Evolutionary conservation across 2,329 filamentous ascomycete genomes (phyloP).

Genomic region (Colletotrichum graminicola): DNA sequence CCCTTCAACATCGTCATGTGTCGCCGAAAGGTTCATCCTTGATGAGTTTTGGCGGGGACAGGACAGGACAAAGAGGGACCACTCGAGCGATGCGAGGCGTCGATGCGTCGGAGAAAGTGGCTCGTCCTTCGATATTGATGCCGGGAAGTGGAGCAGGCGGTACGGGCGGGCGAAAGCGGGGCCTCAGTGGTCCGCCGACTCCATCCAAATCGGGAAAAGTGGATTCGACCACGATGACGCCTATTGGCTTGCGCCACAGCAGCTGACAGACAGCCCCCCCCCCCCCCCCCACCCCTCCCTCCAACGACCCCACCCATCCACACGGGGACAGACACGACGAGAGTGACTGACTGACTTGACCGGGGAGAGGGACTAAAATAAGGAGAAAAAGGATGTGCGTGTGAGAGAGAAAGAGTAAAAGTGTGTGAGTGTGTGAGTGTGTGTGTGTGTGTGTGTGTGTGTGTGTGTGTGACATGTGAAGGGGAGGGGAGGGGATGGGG

Average conservation of each 20-base stretch:
- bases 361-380: neutral
- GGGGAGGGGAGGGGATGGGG: neutral
- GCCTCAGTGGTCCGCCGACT: constrained; percentile 16
- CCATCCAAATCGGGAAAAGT: constrained; percentile 37
- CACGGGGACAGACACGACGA: constrained; percentile 14
- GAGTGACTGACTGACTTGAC: constrained; percentile 3
- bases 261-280: constrained; percentile 50
- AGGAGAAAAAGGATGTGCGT: neutral
- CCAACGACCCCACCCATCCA: constrained; percentile 48
- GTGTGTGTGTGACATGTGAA: neutral
- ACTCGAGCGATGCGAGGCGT: neutral
- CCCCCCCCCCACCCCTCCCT: neutral
- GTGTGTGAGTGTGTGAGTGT: too few species aligned
- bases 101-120: constrained; percentile 29
- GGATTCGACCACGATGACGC: constrained; percentile 15
- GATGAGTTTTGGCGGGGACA: neutral
- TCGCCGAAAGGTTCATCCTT: neutral
- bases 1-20: neutral
- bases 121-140: constrained; percentile 11
- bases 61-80: neutral
- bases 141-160: constrained; percentile 21
- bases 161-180: constrained; percentile 33
- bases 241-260: constrained; percentile 55
- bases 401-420: too few species aligned
- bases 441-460: too few species aligned